Evolutionary conservation across 2,329 filamentous ascomycete species (phyloP), one percentile per base, ranked within the genome.

Genomic region (Trematosphaeria pertusa): DNA sequence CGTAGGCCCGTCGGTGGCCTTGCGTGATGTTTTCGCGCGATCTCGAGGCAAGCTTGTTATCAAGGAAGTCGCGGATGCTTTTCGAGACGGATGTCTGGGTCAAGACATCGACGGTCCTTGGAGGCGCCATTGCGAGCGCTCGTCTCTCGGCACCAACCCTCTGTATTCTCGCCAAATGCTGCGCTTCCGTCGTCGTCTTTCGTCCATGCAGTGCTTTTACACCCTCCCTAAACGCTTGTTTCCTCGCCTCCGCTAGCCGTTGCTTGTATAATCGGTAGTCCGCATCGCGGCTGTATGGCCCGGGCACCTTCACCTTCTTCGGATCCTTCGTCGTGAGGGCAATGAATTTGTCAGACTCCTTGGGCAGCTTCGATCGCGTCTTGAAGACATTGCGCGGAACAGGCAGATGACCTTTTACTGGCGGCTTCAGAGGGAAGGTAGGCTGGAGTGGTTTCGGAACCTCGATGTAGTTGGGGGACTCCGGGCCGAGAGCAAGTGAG

Each of bases 401-500:
- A 7, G 94, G 94, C 0, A 99, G 81, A 46, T 87, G 84, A 59
- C 94, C 94, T 70, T 91, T 91, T 24, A 91, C 70, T 9, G 61
- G 56, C 12, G 73, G 75, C 48, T 76, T 76, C 40, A 70, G 64
- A 3, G 76, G 73, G 32, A 75, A 72, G n/a, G 83, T 80, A 39
- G 87, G 84, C 70, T 96, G 91, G n/a, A 85, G 81, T 37, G 88
- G 82, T 58, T 81, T 80, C 37, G 92, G 93, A 44, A 97, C 79
- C 57, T 90, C 85, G 74, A 97, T 88, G 78, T 88, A 97, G 56
- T 83, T 82, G 36, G 94, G 93, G 26, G 91, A 96, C 70, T 97
- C 89, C 37, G 94, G 93, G 14, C 87, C 87, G 54, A 92, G 78
- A 38, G 74, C 74, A 37, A 65, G 67, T 46, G 63, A 59, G n/a